Percentiles rank a stretch among this genome's conserved stretches.
These are phyloP conservation scores for Aspergillus cavernicola DNA, from an alignment of 495 filamentous ascomycete genomes.

Conservation along the genomic window DNA sequence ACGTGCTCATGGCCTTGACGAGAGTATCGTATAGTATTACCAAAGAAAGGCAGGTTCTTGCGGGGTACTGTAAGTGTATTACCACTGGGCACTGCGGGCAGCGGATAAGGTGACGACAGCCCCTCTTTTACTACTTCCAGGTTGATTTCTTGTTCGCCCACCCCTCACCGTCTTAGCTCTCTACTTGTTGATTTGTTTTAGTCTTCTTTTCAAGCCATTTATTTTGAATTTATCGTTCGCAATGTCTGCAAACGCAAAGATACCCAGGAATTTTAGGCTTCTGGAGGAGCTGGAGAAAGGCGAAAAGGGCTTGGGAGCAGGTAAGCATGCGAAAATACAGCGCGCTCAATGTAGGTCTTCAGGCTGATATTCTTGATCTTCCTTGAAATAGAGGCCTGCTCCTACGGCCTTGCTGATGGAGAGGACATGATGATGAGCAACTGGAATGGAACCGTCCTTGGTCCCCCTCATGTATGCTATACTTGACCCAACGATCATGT, in stretches of 20 bases:
- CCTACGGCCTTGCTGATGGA: conserved; percentile 90
- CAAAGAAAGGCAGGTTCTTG: not conserved
- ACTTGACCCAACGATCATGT: not conserved
- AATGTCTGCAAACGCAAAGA: conserved; percentile 83
- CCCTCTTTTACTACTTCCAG: conserved; percentile 25
- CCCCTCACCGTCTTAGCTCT: not conserved
- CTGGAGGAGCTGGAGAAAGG: conserved; percentile 98
- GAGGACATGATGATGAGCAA: conserved; percentile 97
- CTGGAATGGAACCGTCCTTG: conserved; percentile 97
- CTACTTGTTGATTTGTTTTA: not conserved
- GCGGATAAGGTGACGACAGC: conserved; percentile 14
- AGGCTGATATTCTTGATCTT: conserved; percentile 6
- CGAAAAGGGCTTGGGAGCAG: conserved; percentile 93
- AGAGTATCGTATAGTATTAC: not conserved
- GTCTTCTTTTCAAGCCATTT: conserved; percentile 1
- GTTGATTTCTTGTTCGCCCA: conserved; percentile 17
- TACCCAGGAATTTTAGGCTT: conserved; percentile 92
- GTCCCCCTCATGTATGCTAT: conserved; percentile 82
- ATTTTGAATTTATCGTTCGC: conserved; percentile 14
- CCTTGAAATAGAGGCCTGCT: conserved; percentile 74
- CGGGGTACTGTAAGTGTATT: conserved; percentile 1
- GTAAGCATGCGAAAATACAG: conserved; percentile 47
- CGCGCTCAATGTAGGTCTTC: not conserved
- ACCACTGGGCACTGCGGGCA: not conserved
- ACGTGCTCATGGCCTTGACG: conserved; percentile 15